A percentile compares a stretch with the other conserved stretches of the same genome.
Conservation (phyloP, 1,284 basidiomycete genomes). For the Coniferiporia weirii region DNA sequence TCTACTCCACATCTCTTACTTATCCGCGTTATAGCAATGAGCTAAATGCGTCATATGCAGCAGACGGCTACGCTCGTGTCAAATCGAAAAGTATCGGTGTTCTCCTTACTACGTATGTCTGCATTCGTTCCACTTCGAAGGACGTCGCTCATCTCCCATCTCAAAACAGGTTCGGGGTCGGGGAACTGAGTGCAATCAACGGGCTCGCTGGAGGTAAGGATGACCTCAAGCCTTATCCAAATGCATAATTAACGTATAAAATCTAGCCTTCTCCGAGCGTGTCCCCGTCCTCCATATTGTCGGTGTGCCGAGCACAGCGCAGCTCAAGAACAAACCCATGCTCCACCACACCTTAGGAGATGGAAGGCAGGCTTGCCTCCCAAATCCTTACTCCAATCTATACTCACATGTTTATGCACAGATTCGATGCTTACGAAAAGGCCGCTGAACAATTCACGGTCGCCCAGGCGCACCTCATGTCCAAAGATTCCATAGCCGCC, state of each 20-base stretch:
- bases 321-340: conserved; percentile 65
- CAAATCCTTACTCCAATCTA: background rate
- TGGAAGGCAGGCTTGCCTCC: conserved; percentile 45
- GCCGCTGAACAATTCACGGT: conserved; percentile 75
- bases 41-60: conserved; percentile 86
- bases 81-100: conserved; percentile 71
- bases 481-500: conserved; percentile 46
- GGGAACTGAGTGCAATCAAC: conserved; percentile 81
- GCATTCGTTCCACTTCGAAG: background rate
- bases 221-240: background rate
- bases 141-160: background rate
- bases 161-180: conserved; percentile 78
- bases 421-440: conserved; percentile 74
- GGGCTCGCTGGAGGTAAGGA: conserved; percentile 65
- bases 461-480: conserved; percentile 57
- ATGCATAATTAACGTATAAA: background rate
- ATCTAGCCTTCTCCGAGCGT: conserved; percentile 75
- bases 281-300: conserved; percentile 91
- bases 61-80: conserved; percentile 89
- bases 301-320: conserved; percentile 74
- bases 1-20: background rate
- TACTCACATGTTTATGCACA: conserved; percentile 23
- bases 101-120: conserved; percentile 65
- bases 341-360: conserved; percentile 88
- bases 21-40: conserved; percentile 58